Percentiles rank a stretch among this genome's conserved stretches.
phyloP scores from a whole-genome alignment of 129 eudicot genomes.

The Flaveria trinervia region DNA sequence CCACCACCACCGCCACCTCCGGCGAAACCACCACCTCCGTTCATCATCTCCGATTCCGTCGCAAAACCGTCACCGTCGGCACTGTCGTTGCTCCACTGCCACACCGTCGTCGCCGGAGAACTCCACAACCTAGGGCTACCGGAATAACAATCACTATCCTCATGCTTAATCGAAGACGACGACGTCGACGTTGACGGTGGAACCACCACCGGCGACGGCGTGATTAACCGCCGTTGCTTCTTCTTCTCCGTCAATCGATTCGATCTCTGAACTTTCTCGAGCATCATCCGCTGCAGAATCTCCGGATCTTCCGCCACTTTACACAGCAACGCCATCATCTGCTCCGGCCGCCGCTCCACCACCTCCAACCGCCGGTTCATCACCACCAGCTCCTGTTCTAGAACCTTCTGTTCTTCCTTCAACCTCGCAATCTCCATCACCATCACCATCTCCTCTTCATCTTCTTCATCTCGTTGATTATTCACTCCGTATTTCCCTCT shows the following conservation, averaged over 20 bases:
- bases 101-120: slow-evolving; percentile 36
- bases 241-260: slow-evolving; percentile 43
- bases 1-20: slow-evolving; percentile 8
- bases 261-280: slow-evolving; percentile 44
- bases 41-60: background rate
- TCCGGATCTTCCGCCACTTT: slow-evolving; percentile 85
- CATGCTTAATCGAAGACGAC: slow-evolving; percentile 37
- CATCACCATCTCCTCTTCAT: slow-evolving; percentile 47
- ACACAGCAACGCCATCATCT: slow-evolving; percentile 75
- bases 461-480: slow-evolving; percentile 29
- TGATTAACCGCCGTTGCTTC: slow-evolving; percentile 36
- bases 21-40: background rate
- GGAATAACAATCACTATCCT: slow-evolving; percentile 32
- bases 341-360: slow-evolving; percentile 76
- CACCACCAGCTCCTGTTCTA: slow-evolving; percentile 56
- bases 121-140: slow-evolving; percentile 12
- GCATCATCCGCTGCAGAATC: slow-evolving; percentile 54
- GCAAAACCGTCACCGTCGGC: background rate
- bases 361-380: slow-evolving; percentile 75
- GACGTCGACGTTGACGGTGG: slow-evolving; percentile 39
- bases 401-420: slow-evolving; percentile 59
- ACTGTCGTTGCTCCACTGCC: slow-evolving; percentile 30
- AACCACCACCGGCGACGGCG: slow-evolving; percentile 7
- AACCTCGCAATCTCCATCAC: slow-evolving; percentile 56
- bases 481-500: background rate